Conservation (phyloP, 441 rosid genomes). For the Metrosideros polymorpha region DNA sequence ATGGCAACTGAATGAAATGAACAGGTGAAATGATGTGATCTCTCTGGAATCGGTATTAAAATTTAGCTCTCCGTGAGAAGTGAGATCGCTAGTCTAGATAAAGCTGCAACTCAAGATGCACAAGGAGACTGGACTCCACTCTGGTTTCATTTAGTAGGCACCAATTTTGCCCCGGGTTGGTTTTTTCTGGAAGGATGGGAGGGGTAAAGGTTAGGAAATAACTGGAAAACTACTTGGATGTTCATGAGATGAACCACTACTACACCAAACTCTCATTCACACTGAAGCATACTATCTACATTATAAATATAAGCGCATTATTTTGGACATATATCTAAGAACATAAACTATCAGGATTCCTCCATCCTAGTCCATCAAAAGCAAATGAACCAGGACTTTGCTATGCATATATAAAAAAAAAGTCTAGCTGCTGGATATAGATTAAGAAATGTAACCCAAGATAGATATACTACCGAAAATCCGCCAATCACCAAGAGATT, state of each 20-base stretch:
- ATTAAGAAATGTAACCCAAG: not conserved
- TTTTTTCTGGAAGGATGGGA: not conserved
- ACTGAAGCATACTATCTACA: not conserved
- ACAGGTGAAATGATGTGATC: not conserved
- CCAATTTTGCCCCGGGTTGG: not conserved
- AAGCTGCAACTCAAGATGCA: not conserved
- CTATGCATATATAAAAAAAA: not conserved
- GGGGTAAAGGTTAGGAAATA: not conserved
- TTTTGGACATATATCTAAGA: not conserved
- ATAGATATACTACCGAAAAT: slow-evolving; percentile 27
- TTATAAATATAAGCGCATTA: not conserved
- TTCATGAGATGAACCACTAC: not conserved
- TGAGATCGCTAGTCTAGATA: not conserved
- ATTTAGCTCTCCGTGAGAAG: not conserved
- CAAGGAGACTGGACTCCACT: not conserved
- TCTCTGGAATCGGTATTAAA: not conserved
- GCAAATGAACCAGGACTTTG: not conserved
- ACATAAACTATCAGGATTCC: not conserved
- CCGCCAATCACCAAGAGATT: slow-evolving; percentile 58
- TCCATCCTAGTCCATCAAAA: not conserved
- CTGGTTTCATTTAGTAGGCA: not conserved
- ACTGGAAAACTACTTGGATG: not conserved
- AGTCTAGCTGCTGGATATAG: not conserved
- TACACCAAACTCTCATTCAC: not conserved
- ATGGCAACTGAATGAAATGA: not conserved